Base-by-base conservation (phyloP, 352 stramenopile genomes). In the Phytophthora europaea region DNA sequence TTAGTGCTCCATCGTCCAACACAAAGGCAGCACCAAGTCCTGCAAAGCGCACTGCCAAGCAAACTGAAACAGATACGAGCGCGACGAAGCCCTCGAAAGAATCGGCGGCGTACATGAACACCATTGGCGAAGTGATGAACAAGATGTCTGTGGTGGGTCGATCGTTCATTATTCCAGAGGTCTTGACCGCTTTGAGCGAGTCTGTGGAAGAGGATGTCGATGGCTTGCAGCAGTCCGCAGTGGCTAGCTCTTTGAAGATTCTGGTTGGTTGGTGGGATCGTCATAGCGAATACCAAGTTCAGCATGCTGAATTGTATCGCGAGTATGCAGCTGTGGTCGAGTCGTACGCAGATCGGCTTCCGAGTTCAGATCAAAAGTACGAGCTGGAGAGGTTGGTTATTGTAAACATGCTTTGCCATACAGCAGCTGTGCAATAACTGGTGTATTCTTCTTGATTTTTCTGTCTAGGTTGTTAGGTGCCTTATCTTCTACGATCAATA, bases 301-400 rank as follows among this genome's bases (percentile, higher is more conserved):
- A 64, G 28, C 9, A 53, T 65, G 10, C 31, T 38, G 3, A 7
- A 20, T 65, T 31, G n/a, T 70, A 65, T 53, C 28, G 45, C 13
- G 38, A 34, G 26, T 64, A 64, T 15, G 23, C 23, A 31, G 28
- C 20, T 15, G 16, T 47, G 3, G 36, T 70, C 31, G 20, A 55
- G 18, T 9, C 10, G 26, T 70, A 70, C 7, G 38, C 31, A 2
- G 6, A 40, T 22, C 6, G 13, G 15, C 26, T 63, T 57, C 28
- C 51, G 18, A 6, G 20, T 34, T 54, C 50, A 33, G 16, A 10
- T 15, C 50, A 47, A 54, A 65, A 50, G 1, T 3, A n/a, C 4
- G 18, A n/a, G 16, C 43, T 20, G 5, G n/a, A 50, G 16, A 50
- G 43, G 43, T 50, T n/a, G 43, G 43, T 50, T 23, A 22, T 8